phyloP scores from a whole-genome alignment of 352 stramenopile genomes.

The Globisporangium radiosum region DNA sequence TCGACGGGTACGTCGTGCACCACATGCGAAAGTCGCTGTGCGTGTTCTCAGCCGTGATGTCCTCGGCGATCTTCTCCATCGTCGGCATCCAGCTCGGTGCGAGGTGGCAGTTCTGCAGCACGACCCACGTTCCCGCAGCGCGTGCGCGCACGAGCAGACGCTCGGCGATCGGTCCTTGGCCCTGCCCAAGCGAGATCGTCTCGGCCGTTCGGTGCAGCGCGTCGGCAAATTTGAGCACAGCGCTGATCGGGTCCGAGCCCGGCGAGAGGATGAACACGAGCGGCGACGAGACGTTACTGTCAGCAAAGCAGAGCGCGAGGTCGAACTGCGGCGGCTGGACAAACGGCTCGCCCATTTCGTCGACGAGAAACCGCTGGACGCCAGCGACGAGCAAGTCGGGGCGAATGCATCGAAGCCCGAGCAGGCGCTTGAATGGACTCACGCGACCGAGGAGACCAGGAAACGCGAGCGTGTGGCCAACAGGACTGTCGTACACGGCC shows the following conservation, averaged over 20 bases:
- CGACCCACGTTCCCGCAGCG: conserved; percentile 85
- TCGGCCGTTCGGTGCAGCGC: conserved; percentile 65
- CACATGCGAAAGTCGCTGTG: conserved; percentile 90
- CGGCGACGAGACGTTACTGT: conserved; percentile 80
- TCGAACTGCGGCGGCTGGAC: conserved; percentile 90
- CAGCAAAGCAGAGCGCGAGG: conserved; percentile 80
- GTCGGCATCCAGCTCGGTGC: conserved; percentile 90
- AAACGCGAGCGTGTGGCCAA: conserved; percentile 77
- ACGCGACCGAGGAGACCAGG: conserved; percentile 54
- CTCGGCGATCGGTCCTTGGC: conserved; percentile 88
- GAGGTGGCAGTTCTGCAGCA: conserved; percentile 90
- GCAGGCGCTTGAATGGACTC: conserved; percentile 64
- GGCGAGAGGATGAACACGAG: conserved; percentile 92
- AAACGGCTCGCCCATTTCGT: conserved; percentile 88
- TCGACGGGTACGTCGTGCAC: conserved; percentile 92
- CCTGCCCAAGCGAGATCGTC: conserved; percentile 90
- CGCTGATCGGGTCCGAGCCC: conserved; percentile 87
- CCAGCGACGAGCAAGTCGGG: conserved; percentile 84
- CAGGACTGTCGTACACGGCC: conserved; percentile 79
- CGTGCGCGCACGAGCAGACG: conserved; percentile 80
- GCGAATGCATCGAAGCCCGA: conserved; percentile 77
- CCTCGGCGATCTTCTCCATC: conserved; percentile 90
- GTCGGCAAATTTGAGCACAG: conserved; percentile 88
- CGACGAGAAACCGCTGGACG: conserved; percentile 87
- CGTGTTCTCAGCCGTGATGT: conserved; percentile 74